These are phyloP conservation scores for Talaromyces sp. DNA, from an alignment of 2,329 filamentous ascomycete species.

Conservation along the genomic window DNA sequence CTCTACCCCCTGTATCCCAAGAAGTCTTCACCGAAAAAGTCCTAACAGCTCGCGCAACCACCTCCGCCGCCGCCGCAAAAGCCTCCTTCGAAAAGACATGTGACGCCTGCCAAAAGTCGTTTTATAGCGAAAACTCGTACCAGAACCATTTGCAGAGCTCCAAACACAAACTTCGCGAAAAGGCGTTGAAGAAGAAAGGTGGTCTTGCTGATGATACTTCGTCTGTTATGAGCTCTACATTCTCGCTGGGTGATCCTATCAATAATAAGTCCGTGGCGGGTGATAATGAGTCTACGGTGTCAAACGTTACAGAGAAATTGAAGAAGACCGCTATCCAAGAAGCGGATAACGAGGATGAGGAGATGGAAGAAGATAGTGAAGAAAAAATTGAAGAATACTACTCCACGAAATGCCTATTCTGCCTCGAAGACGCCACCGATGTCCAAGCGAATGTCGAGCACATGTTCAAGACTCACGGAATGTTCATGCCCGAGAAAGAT, in stretches of 20 bases:
- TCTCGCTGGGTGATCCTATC: conserved; percentile 82
- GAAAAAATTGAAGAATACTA: conserved; percentile 46
- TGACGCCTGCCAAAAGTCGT: conserved; percentile 81
- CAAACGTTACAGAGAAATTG: conserved; percentile 72
- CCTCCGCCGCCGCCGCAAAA: conserved; percentile 80
- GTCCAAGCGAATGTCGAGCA: conserved; percentile 75
- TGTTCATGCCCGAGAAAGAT: conserved; percentile 89
- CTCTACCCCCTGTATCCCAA: conserved; percentile 83
- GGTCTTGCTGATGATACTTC: conserved; percentile 64
- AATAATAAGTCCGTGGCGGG: conserved; percentile 47
- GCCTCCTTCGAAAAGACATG: conserved; percentile 85
- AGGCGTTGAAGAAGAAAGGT: conserved; percentile 47
- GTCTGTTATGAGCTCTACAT: conserved; percentile 85
- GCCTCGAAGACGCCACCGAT: conserved; percentile 78
- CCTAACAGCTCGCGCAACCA: conserved; percentile 79
- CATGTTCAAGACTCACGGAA: conserved; percentile 90
- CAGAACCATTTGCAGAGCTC: conserved; percentile 88
- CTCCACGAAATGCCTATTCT: conserved; percentile 75
- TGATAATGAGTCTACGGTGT: conserved; percentile 56
- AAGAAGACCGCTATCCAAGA: conserved; percentile 62
- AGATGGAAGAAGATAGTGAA: conserved; percentile 43
- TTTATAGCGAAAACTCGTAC: conserved; percentile 95
- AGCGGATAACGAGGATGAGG: conserved; percentile 38
- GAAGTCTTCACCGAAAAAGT: conserved; percentile 97
- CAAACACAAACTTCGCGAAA: conserved; percentile 75